Base-by-base conservation (phyloP, 1,284 basidiomycete species). In the Cutaneotrichosporon dermatis region DNA sequence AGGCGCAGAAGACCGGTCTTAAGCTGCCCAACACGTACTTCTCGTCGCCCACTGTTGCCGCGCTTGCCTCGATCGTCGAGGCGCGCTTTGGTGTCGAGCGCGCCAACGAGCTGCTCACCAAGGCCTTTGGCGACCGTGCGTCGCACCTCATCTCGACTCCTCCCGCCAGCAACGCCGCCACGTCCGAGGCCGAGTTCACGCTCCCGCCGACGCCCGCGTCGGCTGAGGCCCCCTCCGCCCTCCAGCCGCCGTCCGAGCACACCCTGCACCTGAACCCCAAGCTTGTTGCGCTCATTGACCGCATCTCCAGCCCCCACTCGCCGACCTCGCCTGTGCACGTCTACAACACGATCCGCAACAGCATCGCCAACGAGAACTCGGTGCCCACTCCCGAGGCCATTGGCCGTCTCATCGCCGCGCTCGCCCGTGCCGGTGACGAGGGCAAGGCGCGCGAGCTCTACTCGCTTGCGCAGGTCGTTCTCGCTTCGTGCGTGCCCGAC, bases 381-480 rank as follows among this genome's bases (percentile, higher is more conserved):
- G 66, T 71, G 4, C 69, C 73, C 2, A 59, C 62, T 12, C 65
- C 70, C 6, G 60, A 62, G 13, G 79, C 82, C 4, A 73, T 93
- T 33, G 85, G 83, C 25, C 81, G 82, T 7, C 77, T 94, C 33
- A 86, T 92, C 69, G 83, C 85, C 58, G 78, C 80, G 1, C 81
- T 92, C 12, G 89, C 89, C 12, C 85, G 90, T 35, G 61, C 79
- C 3, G 81, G 82, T 41, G 83, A 87, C 58, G 70, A 87, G 39
- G 78, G 85, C 10, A 85, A 86, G 69, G 83, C 88, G 2, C 81
- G 82, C 35, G 81, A 84, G 54, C 76, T 88, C 13, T 95, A 95
- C 76, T 77, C 80, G n/a, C 80, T 84, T 25, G 86, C 86, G 2
- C 90, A 93, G 74, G 77, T 76, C 13, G 80, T 86, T 5, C 76